Evolutionary conservation across 23 red algal species (phyloP).

Genomic region (Agarophyton chilense): DNA sequence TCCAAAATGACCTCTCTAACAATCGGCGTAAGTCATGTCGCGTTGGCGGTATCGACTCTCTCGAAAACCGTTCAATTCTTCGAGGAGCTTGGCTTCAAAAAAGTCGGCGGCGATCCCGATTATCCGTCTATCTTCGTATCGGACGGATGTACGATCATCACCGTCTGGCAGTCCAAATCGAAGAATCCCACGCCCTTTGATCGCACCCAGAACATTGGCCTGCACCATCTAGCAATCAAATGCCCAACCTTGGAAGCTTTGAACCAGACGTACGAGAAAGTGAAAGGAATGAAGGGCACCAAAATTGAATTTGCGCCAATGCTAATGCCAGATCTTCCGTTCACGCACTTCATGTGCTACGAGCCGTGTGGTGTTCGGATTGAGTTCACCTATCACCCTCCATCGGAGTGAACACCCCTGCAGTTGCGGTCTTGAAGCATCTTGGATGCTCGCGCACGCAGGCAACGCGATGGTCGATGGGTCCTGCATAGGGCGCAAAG

Average conservation of each 20-base stretch:
- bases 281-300: neutral
- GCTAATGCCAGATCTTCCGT: neutral
- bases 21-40: conserved; percentile 7
- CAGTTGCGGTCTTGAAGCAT: neutral
- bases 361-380: conserved; percentile 15
- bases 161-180: conserved; percentile 12
- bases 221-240: conserved; percentile 19
- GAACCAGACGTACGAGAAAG: neutral
- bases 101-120: neutral
- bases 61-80: conserved; percentile 16
- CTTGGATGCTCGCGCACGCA: too few species aligned
- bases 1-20: neutral
- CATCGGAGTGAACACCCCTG: neutral
- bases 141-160: conserved; percentile 1
- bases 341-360: conserved; percentile 33
- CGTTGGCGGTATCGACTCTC: neutral
- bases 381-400: conserved; percentile 4
- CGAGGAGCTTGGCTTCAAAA: neutral
- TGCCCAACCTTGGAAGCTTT: neutral
- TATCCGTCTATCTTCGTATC: conserved; percentile 14
- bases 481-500: too few species aligned
- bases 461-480: too few species aligned
- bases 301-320: neutral
- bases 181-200: neutral
- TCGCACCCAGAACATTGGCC: conserved; percentile 4